Percentiles rank a stretch among this genome's conserved stretches.
Evolutionary conservation across 2,329 filamentous ascomycete species (phyloP).

Genomic region (Fusarium sp.): DNA sequence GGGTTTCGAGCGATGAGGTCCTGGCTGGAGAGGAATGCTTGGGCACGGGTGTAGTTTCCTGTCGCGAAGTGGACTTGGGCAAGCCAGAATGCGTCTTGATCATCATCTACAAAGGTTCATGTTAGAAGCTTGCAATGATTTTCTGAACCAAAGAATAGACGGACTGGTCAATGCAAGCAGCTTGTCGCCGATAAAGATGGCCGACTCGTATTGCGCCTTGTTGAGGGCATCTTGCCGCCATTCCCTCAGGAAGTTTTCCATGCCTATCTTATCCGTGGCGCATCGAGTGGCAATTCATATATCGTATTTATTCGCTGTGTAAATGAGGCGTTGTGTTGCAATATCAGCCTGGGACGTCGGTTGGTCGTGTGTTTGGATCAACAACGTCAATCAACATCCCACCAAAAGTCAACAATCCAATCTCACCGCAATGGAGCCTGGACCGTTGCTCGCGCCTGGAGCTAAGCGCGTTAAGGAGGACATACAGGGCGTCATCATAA

Average conservation of each 20-base stretch:
- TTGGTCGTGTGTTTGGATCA: constrained; percentile 37
- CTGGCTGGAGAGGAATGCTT: constrained; percentile 85
- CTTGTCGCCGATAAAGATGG: constrained; percentile 98
- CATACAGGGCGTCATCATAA: constrained; percentile 32
- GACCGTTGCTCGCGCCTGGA: constrained; percentile 23
- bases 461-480: constrained; percentile 41
- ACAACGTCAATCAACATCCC: constrained; percentile 38
- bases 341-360: background rate
- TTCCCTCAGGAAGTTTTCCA: constrained; percentile 93
- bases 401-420: constrained; percentile 46
- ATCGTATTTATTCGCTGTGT: background rate
- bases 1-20: constrained; percentile 85
- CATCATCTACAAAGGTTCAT: constrained; percentile 73
- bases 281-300: constrained; percentile 5
- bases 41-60: constrained; percentile 92
- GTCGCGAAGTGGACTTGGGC: constrained; percentile 98
- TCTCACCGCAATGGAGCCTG: constrained; percentile 28
- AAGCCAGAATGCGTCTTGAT: constrained; percentile 95
- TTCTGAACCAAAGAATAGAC: constrained; percentile 48
- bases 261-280: constrained; percentile 54
- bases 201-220: constrained; percentile 95
- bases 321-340: constrained; percentile 6
- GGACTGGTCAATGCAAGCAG: constrained; percentile 91
- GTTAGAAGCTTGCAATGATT: constrained; percentile 13
- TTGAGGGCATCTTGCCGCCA: constrained; percentile 97